phyloP scores from a whole-genome alignment of 2,329 filamentous ascomycete species.

The Nakataea oryzae region DNA sequence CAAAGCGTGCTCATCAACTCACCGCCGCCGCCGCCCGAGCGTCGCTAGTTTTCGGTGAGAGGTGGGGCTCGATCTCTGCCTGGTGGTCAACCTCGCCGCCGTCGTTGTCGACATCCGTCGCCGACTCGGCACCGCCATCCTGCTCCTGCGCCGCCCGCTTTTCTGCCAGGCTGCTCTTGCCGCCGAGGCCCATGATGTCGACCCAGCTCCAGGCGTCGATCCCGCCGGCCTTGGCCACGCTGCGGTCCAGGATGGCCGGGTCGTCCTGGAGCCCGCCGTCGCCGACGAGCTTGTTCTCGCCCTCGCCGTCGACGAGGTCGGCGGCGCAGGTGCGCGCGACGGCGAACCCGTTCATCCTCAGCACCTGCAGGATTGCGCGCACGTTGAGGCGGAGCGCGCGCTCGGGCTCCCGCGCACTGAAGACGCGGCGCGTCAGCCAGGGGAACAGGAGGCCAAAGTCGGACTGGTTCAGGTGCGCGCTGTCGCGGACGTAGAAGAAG shows the following conservation, averaged over 20 bases:
- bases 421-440: slow-evolving; percentile 50
- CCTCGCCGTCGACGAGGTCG: slow-evolving; percentile 37
- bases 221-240: slow-evolving; percentile 16
- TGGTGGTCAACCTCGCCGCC: slow-evolving; percentile 23
- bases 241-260: slow-evolving; percentile 37
- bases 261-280: slow-evolving; percentile 30
- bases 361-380: slow-evolving; percentile 44
- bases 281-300: slow-evolving; percentile 10
- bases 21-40: background rate
- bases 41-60: background rate
- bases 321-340: slow-evolving; percentile 37
- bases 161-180: slow-evolving; percentile 1
- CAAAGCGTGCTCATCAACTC: background rate
- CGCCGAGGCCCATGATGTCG: slow-evolving; percentile 38
- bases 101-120: slow-evolving; percentile 9
- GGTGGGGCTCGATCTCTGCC: slow-evolving; percentile 21
- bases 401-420: slow-evolving; percentile 46
- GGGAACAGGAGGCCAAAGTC: slow-evolving; percentile 81
- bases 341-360: slow-evolving; percentile 37
- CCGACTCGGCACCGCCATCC: background rate
- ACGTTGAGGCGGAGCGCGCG: slow-evolving; percentile 48
- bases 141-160: background rate
- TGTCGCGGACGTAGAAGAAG: slow-evolving; percentile 63
- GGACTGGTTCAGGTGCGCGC: slow-evolving; percentile 73
- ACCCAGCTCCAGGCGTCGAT: slow-evolving; percentile 43